Conservation (phyloP, 1,284 basidiomycete genomes). For the Microbotryum violaceum region DNA sequence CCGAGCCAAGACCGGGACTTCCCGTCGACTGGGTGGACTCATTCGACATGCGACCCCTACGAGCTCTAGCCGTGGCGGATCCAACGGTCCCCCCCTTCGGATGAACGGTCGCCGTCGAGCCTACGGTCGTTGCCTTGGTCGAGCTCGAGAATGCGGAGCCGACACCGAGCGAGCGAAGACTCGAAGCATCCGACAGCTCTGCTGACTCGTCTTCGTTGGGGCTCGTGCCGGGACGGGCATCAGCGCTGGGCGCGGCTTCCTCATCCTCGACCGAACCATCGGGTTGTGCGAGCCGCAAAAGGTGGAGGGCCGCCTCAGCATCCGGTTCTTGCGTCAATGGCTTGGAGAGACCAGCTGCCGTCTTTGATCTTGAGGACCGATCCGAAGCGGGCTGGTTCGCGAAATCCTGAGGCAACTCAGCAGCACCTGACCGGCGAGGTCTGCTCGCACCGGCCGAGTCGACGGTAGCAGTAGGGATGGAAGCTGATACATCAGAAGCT, state of each 20-base stretch:
- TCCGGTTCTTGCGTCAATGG: constrained; percentile 12
- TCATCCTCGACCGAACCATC: constrained; percentile 13
- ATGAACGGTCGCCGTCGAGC: no score
- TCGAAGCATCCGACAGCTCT: constrained; percentile 20
- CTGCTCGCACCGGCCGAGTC: constrained; percentile 2
- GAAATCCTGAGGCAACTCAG: no score
- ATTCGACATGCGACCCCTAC: no score
- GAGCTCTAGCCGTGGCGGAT: no score
- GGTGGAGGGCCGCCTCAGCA: constrained; percentile 27
- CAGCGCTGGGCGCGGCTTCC: constrained; percentile 13
- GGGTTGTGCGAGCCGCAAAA: constrained; percentile 25
- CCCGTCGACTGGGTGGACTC: no score
- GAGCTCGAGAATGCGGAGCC: neutral
- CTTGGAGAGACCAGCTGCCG: neutral
- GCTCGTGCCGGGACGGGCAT: no score
- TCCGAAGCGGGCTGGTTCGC: no score
- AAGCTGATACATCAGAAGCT: no score
- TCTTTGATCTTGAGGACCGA: neutral
- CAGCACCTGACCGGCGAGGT: neutral
- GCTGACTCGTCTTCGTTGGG: no score
- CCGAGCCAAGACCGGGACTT: no score
- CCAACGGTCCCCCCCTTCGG: no score
- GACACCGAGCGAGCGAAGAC: constrained; percentile 21
- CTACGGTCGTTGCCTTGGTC: no score
- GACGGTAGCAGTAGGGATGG: neutral